Evolutionary conservation across 1,139 yeast species (phyloP), one percentile per base, ranked within the genome.

Genomic region (Yamadazyma dendronema): DNA sequence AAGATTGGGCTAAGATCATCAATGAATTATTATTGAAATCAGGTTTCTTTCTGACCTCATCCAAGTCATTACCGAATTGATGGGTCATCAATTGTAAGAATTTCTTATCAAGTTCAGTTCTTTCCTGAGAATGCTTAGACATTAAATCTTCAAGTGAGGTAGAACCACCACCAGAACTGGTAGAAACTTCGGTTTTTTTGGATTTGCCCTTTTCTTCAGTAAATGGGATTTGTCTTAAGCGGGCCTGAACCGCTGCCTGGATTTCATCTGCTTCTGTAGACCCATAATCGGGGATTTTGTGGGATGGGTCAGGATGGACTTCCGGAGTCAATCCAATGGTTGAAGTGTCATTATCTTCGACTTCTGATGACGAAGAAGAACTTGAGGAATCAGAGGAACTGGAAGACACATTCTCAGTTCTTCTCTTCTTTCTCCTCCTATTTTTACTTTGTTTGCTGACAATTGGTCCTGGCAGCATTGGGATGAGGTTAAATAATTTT

Each of bases 341-440:
- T 24, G 26, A 8, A n/a, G n/a, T n/a, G n/a, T 32, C 37, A 4
- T 47, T 46, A 10, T 46, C 38, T 10, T 48, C 48, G 11, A 47
- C 40, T 24, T 48, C 40, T 23, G 39, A 33, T 8, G 35, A 26
- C 39, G 61, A 51, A 7, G 61, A 59, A 4, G 67, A 65, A 1
- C 74, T 67, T 16, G 79, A 74, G 17, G 68, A 68, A 24, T 77
- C 78, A 31, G 62, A 64, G 4, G 27, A 24, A 11, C 6, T 5
- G 17, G 70, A 63, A 0, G 74, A 68, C 31, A 66, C 65, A 41
- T 68, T 81, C 38, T 81, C 86, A 0, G 90, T 83, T 79, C 90
- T 82, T 77, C 89, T 81, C 77, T 81, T 83, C 73, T 83, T 83
- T 55, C 83, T 68, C 47, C 84, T 74, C 54, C 75, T 7, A 14